Evolutionary conservation across 345 rosid species (phyloP), one percentile per base, ranked within the genome.

Genomic region (Rhodamnia argentea): DNA sequence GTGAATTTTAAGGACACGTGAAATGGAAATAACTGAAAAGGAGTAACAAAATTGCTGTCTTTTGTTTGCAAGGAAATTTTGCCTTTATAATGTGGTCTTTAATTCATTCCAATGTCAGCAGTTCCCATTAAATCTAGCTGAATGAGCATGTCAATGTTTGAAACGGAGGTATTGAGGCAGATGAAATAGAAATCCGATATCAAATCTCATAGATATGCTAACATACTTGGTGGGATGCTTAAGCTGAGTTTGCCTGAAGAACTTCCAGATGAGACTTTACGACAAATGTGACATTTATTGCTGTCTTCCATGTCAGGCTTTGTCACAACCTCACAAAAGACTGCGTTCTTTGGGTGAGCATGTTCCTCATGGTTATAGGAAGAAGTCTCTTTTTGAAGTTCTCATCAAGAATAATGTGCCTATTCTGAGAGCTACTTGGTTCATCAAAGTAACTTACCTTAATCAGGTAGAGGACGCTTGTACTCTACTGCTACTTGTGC

Each of bases 391-490:
- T 87, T 92, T 98, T 86, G 99, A 98, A 92, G 94, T 95, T 89
- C 98, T 98, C 89, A 92, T 95, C 84, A 94, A 94, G 91, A 95
- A 95, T 90, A 94, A 96, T 90, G 99, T 98, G 85, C 99, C 99
- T 83, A 88, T 98, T 92, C 92, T 94, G 86, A 93, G 98, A 90
- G 98, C 99, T 89, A 94, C 99, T 85, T 98, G 99, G 99, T 96
- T 93, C 91, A 92, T 96, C 86, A 98, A 96, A 95, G 95, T 98
- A 85, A 93, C 94, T 84, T 98, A 98, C 88, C 99, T 98, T 89
- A 95, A 95, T 92, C 99, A 96, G 99, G 99, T 96, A 91, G 24
- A 56, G 52, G 56, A 84, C 29, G 54, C 83, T 84, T 42, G 47
- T 82, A 23, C 58, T 6, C 82, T 18, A 51, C 81, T 37, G 26